A percentile compares a stretch with the other conserved stretches of the same genome.
phyloP scores from a whole-genome alignment of 345 rosid species.

The Melaleuca quinquenervia region DNA sequence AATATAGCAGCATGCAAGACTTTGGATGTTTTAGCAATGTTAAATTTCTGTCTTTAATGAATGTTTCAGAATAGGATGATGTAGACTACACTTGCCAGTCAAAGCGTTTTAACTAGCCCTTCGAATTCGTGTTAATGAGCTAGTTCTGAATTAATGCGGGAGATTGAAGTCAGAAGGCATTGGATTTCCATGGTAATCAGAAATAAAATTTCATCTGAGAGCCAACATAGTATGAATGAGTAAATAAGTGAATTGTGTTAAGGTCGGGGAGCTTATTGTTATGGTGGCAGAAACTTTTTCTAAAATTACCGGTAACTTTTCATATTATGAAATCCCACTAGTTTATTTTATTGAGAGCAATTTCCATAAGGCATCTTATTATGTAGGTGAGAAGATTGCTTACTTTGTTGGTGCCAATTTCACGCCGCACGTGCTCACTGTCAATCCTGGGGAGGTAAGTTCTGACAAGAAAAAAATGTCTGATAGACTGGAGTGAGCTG shows the following conservation, averaged over 20 bases:
- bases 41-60: not conserved
- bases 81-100: not conserved
- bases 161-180: not conserved
- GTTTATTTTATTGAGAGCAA: not conserved
- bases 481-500: not conserved
- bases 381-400: conserved; percentile 44
- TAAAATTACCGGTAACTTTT: not conserved
- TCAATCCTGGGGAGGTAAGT: conserved; percentile 90
- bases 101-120: not conserved
- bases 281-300: not conserved
- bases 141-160: not conserved
- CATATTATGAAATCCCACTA: not conserved
- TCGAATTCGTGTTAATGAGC: not conserved
- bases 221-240: not conserved
- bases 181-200: not conserved
- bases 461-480: not conserved
- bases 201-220: not conserved
- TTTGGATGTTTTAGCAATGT: not conserved
- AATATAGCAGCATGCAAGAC: not conserved
- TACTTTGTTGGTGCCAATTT: conserved; percentile 63
- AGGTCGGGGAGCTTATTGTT: not conserved
- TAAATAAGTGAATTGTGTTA: not conserved
- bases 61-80: not conserved
- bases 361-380: not conserved
- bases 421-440: conserved; percentile 79